Conservation (phyloP, 345 rosid species). For the Hevea brasiliensis region DNA sequence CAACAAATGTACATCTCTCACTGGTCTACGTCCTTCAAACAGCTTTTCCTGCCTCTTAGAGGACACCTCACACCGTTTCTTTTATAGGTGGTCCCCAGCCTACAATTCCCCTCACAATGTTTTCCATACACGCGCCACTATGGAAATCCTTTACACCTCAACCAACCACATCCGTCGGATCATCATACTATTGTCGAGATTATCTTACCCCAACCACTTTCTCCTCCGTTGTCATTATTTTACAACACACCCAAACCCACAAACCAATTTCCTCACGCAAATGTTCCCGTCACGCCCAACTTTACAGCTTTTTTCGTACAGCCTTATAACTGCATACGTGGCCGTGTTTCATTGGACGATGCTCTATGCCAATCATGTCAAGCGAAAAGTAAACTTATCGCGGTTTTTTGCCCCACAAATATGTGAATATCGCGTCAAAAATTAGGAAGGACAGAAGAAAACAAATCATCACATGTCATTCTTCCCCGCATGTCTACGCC, state of each 20-base stretch:
- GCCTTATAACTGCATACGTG: constrained; percentile 21
- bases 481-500: constrained; percentile 9
- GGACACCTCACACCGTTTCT: constrained; percentile 6
- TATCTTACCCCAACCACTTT: background rate
- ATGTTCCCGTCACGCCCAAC: constrained; percentile 31
- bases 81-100: background rate
- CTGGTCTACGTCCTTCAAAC: background rate
- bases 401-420: constrained; percentile 11
- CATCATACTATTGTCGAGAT: background rate
- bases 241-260: background rate
- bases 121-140: constrained; percentile 20
- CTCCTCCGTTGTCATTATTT: background rate
- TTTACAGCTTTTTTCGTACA: constrained; percentile 7
- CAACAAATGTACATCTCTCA: background rate
- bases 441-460: background rate
- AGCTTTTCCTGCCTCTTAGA: constrained; percentile 12
- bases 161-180: constrained; percentile 29
- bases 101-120: background rate
- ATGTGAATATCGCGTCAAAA: constrained; percentile 16
- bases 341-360: constrained; percentile 7
- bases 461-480: constrained; percentile 20
- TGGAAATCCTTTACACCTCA: constrained; percentile 1
- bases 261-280: constrained; percentile 27
- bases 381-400: background rate
- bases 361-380: constrained; percentile 8